Percentiles rank a stretch among this genome's conserved stretches.
phyloP scores from a whole-genome alignment of 2,329 filamentous ascomycete species.

The Clonostachys rhizophaga region DNA sequence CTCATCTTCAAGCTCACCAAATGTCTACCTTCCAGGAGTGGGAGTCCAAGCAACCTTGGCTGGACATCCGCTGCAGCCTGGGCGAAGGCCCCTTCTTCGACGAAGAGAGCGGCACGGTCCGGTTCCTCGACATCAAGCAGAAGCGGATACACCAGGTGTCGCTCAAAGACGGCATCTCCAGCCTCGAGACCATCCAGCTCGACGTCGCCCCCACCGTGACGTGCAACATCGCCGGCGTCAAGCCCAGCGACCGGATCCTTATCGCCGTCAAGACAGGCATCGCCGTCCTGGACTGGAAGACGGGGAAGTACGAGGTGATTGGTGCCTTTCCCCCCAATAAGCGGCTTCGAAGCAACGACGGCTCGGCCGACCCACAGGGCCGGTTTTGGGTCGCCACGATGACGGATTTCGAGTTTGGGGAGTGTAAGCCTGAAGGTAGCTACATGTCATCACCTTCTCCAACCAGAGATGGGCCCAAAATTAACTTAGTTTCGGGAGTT shows the following conservation, averaged over 20 bases:
- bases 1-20: not conserved
- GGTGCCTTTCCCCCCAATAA: conserved; percentile 31
- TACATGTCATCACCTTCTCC: not conserved
- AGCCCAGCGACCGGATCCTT: conserved; percentile 61
- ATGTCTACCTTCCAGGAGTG: conserved; percentile 40
- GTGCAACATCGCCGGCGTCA: conserved; percentile 68
- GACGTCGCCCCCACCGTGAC: conserved; percentile 61
- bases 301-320: conserved; percentile 51
- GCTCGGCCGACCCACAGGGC: conserved; percentile 73
- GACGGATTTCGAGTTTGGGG: conserved; percentile 63
- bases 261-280: conserved; percentile 79
- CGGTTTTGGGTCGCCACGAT: conserved; percentile 84
- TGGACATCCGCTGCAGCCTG: conserved; percentile 59
- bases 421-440: conserved; percentile 56
- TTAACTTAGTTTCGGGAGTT: too few relatives aligned
- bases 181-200: conserved; percentile 56
- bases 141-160: conserved; percentile 69
- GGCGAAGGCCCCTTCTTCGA: conserved; percentile 77
- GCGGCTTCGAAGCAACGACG: conserved; percentile 72
- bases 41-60: conserved; percentile 47
- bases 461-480: too few relatives aligned
- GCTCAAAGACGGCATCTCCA: conserved; percentile 56
- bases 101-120: conserved; percentile 56
- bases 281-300: conserved; percentile 67
- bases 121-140: conserved; percentile 81